These are phyloP conservation scores for Coemansia sp. DNA, from an alignment of 192 early-diverging fungal species.

Conservation along the genomic window DNA sequence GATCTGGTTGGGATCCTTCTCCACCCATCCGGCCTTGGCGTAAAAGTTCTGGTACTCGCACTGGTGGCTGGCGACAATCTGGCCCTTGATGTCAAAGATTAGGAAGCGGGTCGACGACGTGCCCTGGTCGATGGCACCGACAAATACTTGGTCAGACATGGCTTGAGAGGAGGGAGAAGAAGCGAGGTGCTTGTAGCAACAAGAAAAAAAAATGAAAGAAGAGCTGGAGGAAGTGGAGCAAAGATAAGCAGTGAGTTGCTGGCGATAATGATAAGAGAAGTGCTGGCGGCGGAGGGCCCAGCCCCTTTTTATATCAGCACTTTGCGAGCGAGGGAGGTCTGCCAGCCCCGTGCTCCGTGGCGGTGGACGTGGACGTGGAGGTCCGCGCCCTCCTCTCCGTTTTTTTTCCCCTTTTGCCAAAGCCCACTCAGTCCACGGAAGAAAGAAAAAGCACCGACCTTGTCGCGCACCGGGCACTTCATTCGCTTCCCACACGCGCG, in stretches of 20 bases:
- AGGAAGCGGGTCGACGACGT: slow-evolving; percentile 92
- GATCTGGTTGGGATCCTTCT: slow-evolving; percentile 85
- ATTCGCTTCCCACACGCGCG: background rate
- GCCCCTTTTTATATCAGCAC: background rate
- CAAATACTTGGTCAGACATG: slow-evolving; percentile 55
- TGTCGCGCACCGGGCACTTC: slow-evolving; percentile 4
- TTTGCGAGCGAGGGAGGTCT: too few species aligned
- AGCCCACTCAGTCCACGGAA: too few species aligned
- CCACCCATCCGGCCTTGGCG: slow-evolving; percentile 84
- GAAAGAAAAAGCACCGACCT: background rate
- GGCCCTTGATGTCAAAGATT: slow-evolving; percentile 79
- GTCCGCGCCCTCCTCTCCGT: background rate
- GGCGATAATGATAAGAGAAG: background rate
- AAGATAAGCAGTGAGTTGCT: background rate
- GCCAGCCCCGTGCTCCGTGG: too few species aligned
- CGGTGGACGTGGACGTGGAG: too few species aligned
- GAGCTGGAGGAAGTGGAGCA: background rate
- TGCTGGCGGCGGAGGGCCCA: background rate
- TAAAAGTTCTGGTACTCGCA: slow-evolving; percentile 79
- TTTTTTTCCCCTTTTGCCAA: too few species aligned
- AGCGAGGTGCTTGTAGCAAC: background rate
- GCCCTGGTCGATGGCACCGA: slow-evolving; percentile 94
- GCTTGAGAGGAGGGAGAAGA: background rate
- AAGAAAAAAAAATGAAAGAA: background rate
- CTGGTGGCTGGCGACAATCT: slow-evolving; percentile 75